Evolutionary conservation across 1,284 basidiomycete species (phyloP), one percentile per base, ranked within the genome.

Genomic region (Moniliella sp.): DNA sequence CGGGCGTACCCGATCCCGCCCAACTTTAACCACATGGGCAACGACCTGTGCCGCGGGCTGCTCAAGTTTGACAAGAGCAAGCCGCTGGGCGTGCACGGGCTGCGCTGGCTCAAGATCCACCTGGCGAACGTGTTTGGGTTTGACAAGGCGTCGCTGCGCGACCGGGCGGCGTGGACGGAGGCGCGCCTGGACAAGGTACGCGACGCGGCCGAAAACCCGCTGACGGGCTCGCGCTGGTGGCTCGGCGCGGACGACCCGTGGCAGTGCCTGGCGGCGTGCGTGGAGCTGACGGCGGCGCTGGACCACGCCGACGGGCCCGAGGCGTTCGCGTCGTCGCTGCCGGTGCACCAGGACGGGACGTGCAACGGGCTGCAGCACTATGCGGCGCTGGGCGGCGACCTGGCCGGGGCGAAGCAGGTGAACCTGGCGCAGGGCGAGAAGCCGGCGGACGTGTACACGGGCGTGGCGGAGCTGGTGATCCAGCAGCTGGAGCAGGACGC

Each of bases 301-400:
- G 37, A 49, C 17, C 39, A 57, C 2, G 76, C 76, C 0, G 67
- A 67, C 1, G 70, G 83, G 42, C 84, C 88, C 0, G 65, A 67
- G 19, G 62, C 64, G 15, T 93, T 71, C 64, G 64, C 70, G 46
- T 82, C 75, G 2, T 63, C 66, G n/a, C 67, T 93, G 11, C 91
- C 91, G 0, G 73, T 94, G 4, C 91, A 99, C 60, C 91, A 97
- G 64, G 91, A 97, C 52, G 91, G 88, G 1, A 94, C 91, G 0
- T 99, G 91, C 55, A 99, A 99, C 57, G 88, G 91, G 28, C 67
- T 99, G 47, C 88, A 99, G 64, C 88, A 99, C 61, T 99, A 99
- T 51, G 91, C 91, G 8, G 88, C 88, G 1, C 72, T 99, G 2
- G 88, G 91, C 34, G 91, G 88, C 15, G 91, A 99, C 52, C 66